phyloP scores from a whole-genome alignment of 768 basidiomycete species.

The Lepiota brunneoincarnata region DNA sequence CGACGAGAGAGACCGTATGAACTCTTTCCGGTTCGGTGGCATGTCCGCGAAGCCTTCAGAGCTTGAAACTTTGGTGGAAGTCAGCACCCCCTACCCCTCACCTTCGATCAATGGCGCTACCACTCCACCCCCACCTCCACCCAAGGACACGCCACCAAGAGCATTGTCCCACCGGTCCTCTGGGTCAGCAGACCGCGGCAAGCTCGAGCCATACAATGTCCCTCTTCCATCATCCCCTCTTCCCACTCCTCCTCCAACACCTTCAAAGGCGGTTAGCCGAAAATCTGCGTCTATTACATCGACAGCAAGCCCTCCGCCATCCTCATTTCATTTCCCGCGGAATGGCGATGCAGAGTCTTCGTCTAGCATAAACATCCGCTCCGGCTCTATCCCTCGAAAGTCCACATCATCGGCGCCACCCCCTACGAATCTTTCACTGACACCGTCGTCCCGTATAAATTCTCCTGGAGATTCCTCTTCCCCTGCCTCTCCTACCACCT shows the following conservation, averaged over 20 bases:
- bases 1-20: conserved; percentile 26
- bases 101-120: neutral
- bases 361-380: conserved; percentile 3
- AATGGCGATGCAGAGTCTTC: neutral
- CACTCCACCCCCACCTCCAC: conserved; percentile 1
- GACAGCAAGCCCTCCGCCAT: neutral
- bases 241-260: conserved; percentile 10
- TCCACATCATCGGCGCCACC: conserved; percentile 11
- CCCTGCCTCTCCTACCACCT: conserved; percentile 4
- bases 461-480: conserved; percentile 2
- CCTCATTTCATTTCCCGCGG: neutral
- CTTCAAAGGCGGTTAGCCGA: neutral
- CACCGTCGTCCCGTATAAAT: conserved; percentile 11
- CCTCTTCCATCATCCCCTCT: conserved; percentile 1
- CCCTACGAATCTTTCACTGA: conserved; percentile 15
- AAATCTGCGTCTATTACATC: conserved; percentile 1
- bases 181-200: neutral
- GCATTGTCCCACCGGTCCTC: conserved; percentile 5
- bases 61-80: neutral
- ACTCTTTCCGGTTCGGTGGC: conserved; percentile 33
- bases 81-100: conserved; percentile 10
- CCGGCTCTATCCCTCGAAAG: neutral
- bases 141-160: neutral
- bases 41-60: conserved; percentile 3
- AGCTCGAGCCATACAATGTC: neutral